Base-by-base conservation (phyloP, 2,329 filamentous ascomycete species). In the Pezicula radicicola region DNA sequence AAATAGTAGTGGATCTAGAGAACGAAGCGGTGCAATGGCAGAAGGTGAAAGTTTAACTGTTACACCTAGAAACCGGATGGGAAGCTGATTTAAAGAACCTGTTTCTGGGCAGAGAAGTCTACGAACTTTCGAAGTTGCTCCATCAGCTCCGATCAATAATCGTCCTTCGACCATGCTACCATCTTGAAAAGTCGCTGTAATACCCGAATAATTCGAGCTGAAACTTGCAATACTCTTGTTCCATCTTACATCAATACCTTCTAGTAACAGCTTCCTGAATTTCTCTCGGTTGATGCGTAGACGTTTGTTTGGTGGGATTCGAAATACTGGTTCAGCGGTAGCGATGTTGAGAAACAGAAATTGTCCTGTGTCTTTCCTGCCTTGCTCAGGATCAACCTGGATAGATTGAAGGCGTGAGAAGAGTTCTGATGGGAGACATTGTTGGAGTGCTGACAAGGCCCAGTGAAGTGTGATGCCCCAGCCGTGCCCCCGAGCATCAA, bases 391-490 rank as follows among this genome's bases (percentile, higher is more conserved):
- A 62, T 81, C 77, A 41, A 85, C 78, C 59, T 78, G 80, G 0
- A 76, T 72, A 44, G 78, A 74, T 1, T 74, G 71, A 2, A 84
- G 64, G 0, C 72, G 71, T 2, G 63, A 60, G 3, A 74, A 63
- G 6, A 83, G 64, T 12, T 75, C 66, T 0, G 71, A 62, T 0
- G 81, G 77, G 27, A 86, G 68, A 19, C 85, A 69, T 7, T 70
- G 62, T 42, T 76, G 71, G 39, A 86, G 68, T 1, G 72, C 72
- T 0, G 76, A 71, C 9, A 85, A 71, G 4, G 78, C 80, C 82
- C 82, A 87, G 62, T 85, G 80, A 51, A 87, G 69, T 0, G 82
- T 85, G 51, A 87, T 69, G 3, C 81, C 84, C 84, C 83, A 87
- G 55, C 83, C 82, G 4, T 74, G 69, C 18, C 68, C 77, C 30